Evolutionary conservation across 169 alveolate species (phyloP).

Genomic region (Condylostoma magnum): DNA sequence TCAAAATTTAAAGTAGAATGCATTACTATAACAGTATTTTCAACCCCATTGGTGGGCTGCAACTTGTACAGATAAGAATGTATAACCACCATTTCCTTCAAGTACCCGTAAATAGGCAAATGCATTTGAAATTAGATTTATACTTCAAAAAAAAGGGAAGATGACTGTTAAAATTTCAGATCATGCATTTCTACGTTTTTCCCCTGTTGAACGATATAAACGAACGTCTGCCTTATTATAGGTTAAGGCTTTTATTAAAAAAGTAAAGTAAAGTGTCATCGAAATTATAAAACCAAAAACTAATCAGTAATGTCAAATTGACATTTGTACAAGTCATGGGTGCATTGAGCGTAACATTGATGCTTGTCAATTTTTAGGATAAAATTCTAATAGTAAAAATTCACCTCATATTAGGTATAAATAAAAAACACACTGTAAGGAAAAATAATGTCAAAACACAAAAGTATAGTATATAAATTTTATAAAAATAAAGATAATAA

Average conservation of each 20-base stretch:
- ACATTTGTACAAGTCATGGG: slow-evolving; percentile 6
- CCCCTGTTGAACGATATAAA: not conserved
- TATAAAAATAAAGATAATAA: not conserved
- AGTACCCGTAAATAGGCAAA: slow-evolving; percentile 1
- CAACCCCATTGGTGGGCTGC: slow-evolving; percentile 15
- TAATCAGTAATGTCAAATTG: slow-evolving; percentile 25
- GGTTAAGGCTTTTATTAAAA: not conserved
- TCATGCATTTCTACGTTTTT: slow-evolving; percentile 6
- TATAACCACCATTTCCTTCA: slow-evolving; percentile 26
- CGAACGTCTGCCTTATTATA: not conserved
- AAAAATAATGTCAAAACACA: not conserved
- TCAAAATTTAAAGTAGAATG: slow-evolving; percentile 6
- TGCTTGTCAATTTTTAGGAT: slow-evolving; percentile 17
- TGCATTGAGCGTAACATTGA: slow-evolving; percentile 7
- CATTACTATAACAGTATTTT: slow-evolving; percentile 18
- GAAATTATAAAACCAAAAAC: not conserved
- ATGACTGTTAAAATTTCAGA: slow-evolving; percentile 9
- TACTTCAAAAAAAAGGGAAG: not conserved
- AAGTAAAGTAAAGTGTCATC: slow-evolving; percentile 8
- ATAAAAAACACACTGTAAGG: not conserved
- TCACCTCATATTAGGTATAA: slow-evolving; percentile 3
- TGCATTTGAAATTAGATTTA: slow-evolving; percentile 10
- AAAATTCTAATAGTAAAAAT: not conserved
- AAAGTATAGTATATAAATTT: not conserved
- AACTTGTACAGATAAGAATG: slow-evolving; percentile 17